A percentile compares a stretch with the other conserved stretches of the same genome.
phyloP scores from a whole-genome alignment of 2,329 filamentous ascomycete species.

The Cordyceps pruinosa region DNA sequence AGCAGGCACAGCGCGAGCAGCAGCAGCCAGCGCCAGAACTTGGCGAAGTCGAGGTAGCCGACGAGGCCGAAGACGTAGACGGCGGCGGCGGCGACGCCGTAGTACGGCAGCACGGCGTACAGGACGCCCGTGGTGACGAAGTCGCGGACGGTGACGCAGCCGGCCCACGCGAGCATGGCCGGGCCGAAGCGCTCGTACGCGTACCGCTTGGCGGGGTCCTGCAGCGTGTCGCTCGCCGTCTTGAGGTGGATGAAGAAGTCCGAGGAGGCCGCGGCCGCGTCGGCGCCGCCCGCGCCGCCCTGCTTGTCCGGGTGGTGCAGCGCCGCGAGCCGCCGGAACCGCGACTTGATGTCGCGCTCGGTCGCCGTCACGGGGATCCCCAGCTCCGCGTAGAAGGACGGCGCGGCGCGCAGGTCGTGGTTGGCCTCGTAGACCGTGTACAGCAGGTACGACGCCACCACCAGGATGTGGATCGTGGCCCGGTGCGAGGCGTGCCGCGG shows the following conservation, averaged over 20 bases:
- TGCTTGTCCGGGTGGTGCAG: conserved; percentile 82
- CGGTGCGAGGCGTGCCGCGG: conserved; percentile 66
- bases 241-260: conserved; percentile 74
- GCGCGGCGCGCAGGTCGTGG: conserved; percentile 62
- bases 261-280: conserved; percentile 24
- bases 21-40: conserved; percentile 58
- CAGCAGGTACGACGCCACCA: conserved; percentile 75
- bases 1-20: conserved; percentile 47
- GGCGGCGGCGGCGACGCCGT: conserved; percentile 47
- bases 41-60: conserved; percentile 61
- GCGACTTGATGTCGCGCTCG: conserved; percentile 73
- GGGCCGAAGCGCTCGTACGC: conserved; percentile 88
- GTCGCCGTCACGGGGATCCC: conserved; percentile 60
- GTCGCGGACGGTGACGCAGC: conserved; percentile 63
- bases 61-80: conserved; percentile 56
- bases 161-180: conserved; percentile 57
- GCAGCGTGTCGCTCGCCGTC: conserved; percentile 72
- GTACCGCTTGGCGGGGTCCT: conserved; percentile 70
- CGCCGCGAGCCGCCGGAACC: conserved; percentile 70
- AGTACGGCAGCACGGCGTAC: conserved; percentile 54
- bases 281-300: conserved; percentile 24
- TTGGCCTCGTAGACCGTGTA: conserved; percentile 94
- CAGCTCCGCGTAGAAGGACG: conserved; percentile 75
- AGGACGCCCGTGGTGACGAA: conserved; percentile 61
- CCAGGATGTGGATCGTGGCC: conserved; percentile 72